Evolutionary conservation across 371 early-diverging fungal species (phyloP).

Genomic region (Syncephalis fuscata): DNA sequence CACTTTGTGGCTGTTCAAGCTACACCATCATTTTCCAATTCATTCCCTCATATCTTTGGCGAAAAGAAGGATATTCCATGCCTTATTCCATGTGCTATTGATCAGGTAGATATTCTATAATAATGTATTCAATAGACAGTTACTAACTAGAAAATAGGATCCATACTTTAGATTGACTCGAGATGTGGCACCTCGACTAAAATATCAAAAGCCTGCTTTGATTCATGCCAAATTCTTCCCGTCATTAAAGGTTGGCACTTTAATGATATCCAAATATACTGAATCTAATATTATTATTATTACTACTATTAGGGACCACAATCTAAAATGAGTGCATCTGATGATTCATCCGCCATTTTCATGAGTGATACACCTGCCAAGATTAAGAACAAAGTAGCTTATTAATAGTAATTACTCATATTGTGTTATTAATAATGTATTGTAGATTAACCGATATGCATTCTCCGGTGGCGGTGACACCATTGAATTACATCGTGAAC

Average conservation of each 20-base stretch:
- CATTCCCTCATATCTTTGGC: constrained; percentile 94
- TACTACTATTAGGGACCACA: constrained; percentile 43
- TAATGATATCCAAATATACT: not conserved
- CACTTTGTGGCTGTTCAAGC: constrained; percentile 90
- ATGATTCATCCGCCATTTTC: constrained; percentile 85
- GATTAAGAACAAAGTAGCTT: constrained; percentile 96
- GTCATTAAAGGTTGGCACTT: constrained; percentile 52
- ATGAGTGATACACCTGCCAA: constrained; percentile 85
- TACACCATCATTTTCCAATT: constrained; percentile 88
- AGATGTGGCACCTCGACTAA: constrained; percentile 88
- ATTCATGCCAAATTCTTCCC: constrained; percentile 97
- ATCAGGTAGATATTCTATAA: constrained; percentile 42
- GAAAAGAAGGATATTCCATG: constrained; percentile 79
- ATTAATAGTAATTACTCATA: not conserved
- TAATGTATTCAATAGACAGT: not conserved
- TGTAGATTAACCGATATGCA: constrained; percentile 82
- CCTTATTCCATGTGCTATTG: constrained; percentile 98
- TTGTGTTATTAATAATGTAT: not conserved
- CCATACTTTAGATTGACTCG: constrained; percentile 99
- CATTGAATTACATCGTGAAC: constrained; percentile 72
- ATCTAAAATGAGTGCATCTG: constrained; percentile 97
- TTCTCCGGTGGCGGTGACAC: constrained; percentile 96
- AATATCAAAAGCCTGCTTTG: constrained; percentile 93
- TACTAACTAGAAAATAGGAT: constrained; percentile 27
- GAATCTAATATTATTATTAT: not conserved